A percentile compares a stretch with the other conserved stretches of the same genome.
phyloP scores from a whole-genome alignment of 1,284 basidiomycete genomes.

The Microbotryum saponariae region DNA sequence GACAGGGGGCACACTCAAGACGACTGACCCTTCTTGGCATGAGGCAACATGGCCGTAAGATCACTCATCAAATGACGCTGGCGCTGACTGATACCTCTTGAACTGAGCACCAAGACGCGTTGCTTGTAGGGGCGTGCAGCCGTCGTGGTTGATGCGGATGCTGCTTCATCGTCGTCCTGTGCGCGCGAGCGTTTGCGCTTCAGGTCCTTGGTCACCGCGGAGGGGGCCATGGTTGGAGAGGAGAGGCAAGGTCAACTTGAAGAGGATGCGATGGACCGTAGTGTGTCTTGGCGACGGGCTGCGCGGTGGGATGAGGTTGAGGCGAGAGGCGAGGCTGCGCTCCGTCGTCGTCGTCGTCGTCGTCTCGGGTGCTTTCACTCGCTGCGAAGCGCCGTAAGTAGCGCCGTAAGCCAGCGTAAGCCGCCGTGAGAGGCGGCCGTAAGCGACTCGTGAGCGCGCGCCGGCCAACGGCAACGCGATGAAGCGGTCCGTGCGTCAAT shows the following conservation, averaged over 20 bases:
- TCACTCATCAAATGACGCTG: constrained; percentile 98
- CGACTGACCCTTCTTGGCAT: constrained; percentile 84
- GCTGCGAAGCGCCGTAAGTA: too few relatives aligned
- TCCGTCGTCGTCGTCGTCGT: too few relatives aligned
- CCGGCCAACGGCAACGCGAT: too few relatives aligned
- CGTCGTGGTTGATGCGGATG: constrained; percentile 1
- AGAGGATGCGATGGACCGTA: background rate
- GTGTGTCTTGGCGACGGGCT: too few relatives aligned
- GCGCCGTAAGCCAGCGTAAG: too few relatives aligned
- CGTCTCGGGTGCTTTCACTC: too few relatives aligned
- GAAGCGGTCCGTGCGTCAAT: too few relatives aligned
- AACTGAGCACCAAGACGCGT: constrained; percentile 79
- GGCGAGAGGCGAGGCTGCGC: too few relatives aligned
- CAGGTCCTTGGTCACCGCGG: constrained; percentile 21
- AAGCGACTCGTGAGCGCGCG: too few relatives aligned
- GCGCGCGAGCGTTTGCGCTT: constrained; percentile 25
- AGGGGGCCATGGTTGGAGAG: constrained; percentile 12
- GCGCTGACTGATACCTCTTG: constrained; percentile 86
- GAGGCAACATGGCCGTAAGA: constrained; percentile 79
- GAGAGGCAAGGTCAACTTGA: background rate
- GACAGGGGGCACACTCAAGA: background rate
- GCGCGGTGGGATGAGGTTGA: too few relatives aligned
- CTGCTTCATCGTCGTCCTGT: constrained; percentile 10
- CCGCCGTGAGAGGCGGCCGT: too few relatives aligned
- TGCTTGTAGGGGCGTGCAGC: constrained; percentile 43